Base-by-base conservation (phyloP, 768 basidiomycete species). In the Podaxis sp. region DNA sequence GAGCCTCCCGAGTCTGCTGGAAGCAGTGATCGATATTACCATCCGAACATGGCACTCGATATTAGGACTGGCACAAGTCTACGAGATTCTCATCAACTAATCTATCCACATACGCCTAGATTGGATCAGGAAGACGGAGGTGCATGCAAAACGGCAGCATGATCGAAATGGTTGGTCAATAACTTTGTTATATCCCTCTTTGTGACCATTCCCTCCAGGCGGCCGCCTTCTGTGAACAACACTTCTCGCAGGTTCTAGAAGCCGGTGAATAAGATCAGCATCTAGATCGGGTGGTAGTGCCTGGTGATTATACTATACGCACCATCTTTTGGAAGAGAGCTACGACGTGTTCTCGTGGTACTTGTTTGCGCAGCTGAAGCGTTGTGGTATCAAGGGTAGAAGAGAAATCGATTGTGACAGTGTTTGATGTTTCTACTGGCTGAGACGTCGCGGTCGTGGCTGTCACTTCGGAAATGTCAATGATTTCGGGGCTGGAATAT, bases 321-420 rank as follows among this genome's bases (percentile, higher is more conserved):
- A 87, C 89, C 71, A 91, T 72, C 75, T 86, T 89, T 72, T 89
- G 89, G 76, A 90, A 90, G 83, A 88, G 87, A 67, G 78, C 83
- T 28, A 90, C 88, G 13, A 90, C 86, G 10, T 89, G 76, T 66
- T 90, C 88, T 69, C 86, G 81, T 2, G 89, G 87, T 12, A 88
- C 85, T 65, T 88, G 87, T 69, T 87, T 85, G 38, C 87, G 79
- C 59, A 91, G 76, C 63, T 88, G 85, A 54, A 90, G 76, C 1
- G 87, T 74, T 0, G 86, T 80, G 49, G 83, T 77, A 66, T 83
- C 81, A 12, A 82, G 70, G 30, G 78, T 70, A 22, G 66, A 66
- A 3, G 78, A 77, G 51, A 82, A 66, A 64, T 82, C 77, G 7
- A 80, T 67, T 4, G 24, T 41, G 40, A 74, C 67, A 11, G 71